Percentiles rank a stretch among this genome's conserved stretches.
These are phyloP conservation scores for Hypoxylon sp. DNA, from an alignment of 2,329 filamentous ascomycete genomes.

Conservation along the genomic window DNA sequence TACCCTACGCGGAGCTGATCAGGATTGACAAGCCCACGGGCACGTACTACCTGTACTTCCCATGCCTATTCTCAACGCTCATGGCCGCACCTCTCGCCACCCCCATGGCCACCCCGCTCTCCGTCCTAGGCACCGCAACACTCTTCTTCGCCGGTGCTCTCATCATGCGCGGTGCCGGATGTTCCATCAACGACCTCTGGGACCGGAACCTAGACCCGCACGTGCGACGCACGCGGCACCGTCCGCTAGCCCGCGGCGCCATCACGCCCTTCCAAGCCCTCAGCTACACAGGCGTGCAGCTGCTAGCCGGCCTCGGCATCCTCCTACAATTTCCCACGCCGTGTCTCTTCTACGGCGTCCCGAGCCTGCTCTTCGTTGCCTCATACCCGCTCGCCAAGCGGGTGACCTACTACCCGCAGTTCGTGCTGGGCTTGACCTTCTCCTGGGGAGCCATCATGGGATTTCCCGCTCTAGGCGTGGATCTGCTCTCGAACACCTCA, in stretches of 20 bases:
- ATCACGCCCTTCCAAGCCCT: conserved; percentile 78
- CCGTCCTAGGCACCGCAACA: conserved; percentile 72
- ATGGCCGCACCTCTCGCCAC: conserved; percentile 78
- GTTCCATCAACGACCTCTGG: conserved; percentile 92
- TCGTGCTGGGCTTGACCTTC: conserved; percentile 85
- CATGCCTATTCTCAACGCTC: conserved; percentile 86
- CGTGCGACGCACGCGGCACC: conserved; percentile 79
- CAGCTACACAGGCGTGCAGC: conserved; percentile 79
- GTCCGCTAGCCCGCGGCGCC: conserved; percentile 84
- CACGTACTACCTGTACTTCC: conserved; percentile 87
- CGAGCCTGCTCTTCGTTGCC: conserved; percentile 78
- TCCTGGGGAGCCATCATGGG: conserved; percentile 92
- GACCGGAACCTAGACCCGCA: conserved; percentile 88
- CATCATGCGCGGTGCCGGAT: conserved; percentile 89
- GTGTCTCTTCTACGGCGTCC: conserved; percentile 83
- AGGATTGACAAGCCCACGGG: conserved; percentile 85
- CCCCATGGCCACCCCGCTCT: conserved; percentile 70
- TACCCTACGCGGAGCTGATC: conserved; percentile 86
- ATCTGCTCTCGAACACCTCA: conserved; percentile 73
- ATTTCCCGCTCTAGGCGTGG: conserved; percentile 84
- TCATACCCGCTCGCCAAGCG: conserved; percentile 87
- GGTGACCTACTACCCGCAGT: conserved; percentile 88
- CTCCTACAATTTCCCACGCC: conserved; percentile 82
- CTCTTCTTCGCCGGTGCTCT: conserved; percentile 83
- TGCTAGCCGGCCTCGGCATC: conserved; percentile 78